Evolutionary conservation across 2,329 filamentous ascomycete genomes (phyloP).

Genomic region (Monosporascus sp.): DNA sequence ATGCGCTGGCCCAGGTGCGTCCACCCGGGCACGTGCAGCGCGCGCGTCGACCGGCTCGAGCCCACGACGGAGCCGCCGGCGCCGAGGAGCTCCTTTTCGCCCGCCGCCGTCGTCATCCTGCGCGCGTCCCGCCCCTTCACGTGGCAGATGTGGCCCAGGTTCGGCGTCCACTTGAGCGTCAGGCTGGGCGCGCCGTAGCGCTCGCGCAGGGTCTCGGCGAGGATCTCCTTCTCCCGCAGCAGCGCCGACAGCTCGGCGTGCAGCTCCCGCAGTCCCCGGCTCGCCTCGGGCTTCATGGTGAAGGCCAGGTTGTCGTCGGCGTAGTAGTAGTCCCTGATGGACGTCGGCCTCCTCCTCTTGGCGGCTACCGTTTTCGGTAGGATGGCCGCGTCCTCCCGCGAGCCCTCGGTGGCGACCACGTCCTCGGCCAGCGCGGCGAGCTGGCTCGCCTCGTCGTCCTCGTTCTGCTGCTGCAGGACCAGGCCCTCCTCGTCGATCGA

Average conservation of each 20-base stretch:
- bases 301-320: conserved; percentile 54
- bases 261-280: conserved; percentile 55
- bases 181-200: conserved; percentile 59
- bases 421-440: conserved; percentile 70
- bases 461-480: conserved; percentile 69
- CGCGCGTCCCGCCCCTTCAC: conserved; percentile 73
- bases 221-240: conserved; percentile 49
- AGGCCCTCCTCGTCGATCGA: conserved; percentile 93
- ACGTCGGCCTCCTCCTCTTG: conserved; percentile 35
- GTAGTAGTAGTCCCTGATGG: conserved; percentile 52
- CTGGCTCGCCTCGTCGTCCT: conserved; percentile 65
- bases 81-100: conserved; percentile 5
- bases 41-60: conserved; percentile 76
- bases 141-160: conserved; percentile 84
- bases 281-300: conserved; percentile 66
- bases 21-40: conserved; percentile 83
- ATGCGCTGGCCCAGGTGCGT: conserved; percentile 72
- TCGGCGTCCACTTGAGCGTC: conserved; percentile 79
- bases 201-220: conserved; percentile 57
- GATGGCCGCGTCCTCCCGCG: conserved; percentile 46
- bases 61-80: conserved; percentile 47
- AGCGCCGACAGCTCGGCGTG: conserved; percentile 63
- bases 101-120: conserved; percentile 6
- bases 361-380: conserved; percentile 46
- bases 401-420: conserved; percentile 61